A percentile compares a stretch with the other conserved stretches of the same genome.
phyloP scores from a whole-genome alignment of 331 rosid genomes.

The Malus hybrid region DNA sequence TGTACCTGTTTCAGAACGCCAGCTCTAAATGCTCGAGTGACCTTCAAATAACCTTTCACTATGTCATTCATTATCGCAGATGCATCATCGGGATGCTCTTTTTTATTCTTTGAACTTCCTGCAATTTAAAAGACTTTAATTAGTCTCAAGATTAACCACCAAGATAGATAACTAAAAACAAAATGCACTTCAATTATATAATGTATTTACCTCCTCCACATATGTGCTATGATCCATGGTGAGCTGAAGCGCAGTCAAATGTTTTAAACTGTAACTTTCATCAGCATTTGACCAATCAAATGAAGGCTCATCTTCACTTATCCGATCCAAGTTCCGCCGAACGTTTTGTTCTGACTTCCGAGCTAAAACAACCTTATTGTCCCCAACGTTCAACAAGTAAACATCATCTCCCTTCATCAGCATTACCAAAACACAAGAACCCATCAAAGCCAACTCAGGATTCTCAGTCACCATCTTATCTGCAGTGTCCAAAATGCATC shows the following conservation, averaged over 20 bases:
- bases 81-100: conserved; percentile 73
- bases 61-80: conserved; percentile 49
- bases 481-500: conserved; percentile 39
- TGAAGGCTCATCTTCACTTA: conserved; percentile 19
- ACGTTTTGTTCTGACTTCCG: conserved; percentile 19
- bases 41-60: conserved; percentile 77
- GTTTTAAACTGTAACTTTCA: conserved; percentile 5
- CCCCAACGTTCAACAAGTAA: conserved; percentile 87
- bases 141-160: neutral
- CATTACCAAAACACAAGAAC: conserved; percentile 92
- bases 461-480: conserved; percentile 41
- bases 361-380: conserved; percentile 67
- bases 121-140: conserved; percentile 2
- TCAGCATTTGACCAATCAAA: conserved; percentile 13
- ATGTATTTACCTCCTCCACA: conserved; percentile 45
- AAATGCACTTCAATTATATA: neutral
- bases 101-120: conserved; percentile 78
- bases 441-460: conserved; percentile 85
- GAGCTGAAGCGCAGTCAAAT: conserved; percentile 46
- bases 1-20: conserved; percentile 74
- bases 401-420: conserved; percentile 79
- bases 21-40: conserved; percentile 87
- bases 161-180: neutral
- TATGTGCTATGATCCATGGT: conserved; percentile 67
- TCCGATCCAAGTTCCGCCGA: conserved; percentile 18